Evolutionary conservation across 2,329 filamentous ascomycete species (phyloP).

Genomic region (Fusarium albidum): DNA sequence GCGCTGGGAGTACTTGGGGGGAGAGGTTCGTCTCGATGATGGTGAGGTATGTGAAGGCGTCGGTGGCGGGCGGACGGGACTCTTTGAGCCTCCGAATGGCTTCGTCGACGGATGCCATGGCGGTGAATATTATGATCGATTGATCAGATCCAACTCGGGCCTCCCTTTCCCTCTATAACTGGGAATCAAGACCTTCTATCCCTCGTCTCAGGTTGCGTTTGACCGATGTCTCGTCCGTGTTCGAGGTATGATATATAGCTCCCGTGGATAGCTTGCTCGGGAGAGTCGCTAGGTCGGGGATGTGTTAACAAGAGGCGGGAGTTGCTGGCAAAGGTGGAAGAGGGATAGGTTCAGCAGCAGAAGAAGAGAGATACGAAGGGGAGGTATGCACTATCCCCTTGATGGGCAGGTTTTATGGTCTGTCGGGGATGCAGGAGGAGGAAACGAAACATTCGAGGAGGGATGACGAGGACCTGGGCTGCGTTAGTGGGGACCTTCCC

Average conservation of each 20-base stretch:
- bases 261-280: constrained; percentile 11
- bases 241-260: constrained; percentile 5
- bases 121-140: constrained; percentile 1
- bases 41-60: constrained; percentile 80
- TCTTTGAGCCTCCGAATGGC: constrained; percentile 57
- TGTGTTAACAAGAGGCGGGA: constrained; percentile 5
- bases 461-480: constrained; percentile 30
- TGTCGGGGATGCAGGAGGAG: constrained; percentile 25
- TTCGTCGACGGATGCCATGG: constrained; percentile 48
- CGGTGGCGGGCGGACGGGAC: constrained; percentile 61
- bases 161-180: not conserved
- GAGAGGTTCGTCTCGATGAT: constrained; percentile 78
- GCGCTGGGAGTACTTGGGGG: constrained; percentile 69
- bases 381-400: constrained; percentile 1
- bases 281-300: constrained; percentile 22
- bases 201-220: constrained; percentile 6
- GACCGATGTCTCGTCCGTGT: constrained; percentile 1
- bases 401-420: constrained; percentile 24
- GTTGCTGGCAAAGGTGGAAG: not conserved
- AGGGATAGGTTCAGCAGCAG: not conserved
- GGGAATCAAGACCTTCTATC: not conserved
- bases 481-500: constrained; percentile 23
- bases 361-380: not conserved
- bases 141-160: not conserved
- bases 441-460: constrained; percentile 28